Evolutionary conservation across 1,284 basidiomycete genomes (phyloP), one percentile per base, ranked within the genome.

Genomic region (Apiotrichum siamense): DNA sequence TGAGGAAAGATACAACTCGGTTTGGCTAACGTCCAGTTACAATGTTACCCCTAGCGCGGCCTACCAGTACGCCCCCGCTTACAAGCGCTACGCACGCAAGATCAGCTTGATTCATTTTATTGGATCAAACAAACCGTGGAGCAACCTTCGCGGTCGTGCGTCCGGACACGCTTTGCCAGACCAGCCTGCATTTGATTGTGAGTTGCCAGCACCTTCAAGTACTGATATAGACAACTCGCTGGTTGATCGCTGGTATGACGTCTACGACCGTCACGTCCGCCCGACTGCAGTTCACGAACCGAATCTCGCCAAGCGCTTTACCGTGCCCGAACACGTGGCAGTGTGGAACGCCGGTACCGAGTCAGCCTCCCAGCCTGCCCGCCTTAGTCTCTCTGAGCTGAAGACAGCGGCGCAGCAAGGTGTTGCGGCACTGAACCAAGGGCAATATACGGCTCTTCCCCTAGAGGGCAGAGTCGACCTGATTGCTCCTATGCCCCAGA

Each of bases 1-100:
- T 73, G 55, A 59, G 69, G 64, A 31, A 33, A n/a, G 2, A 23
- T 20, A 27, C 21, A 31, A 0, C 12, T 15, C 15, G 7, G 33
- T 39, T 6, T n/a, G 7, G 6, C 40, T 45, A 23, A 50, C 42
- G 26, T 29, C 15, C 59, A 71, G 75, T 1, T 98, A 96, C 77
- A 98, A 98, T 70, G 94, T 91, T 9, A 97, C 94, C 2, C 93
- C 93, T 11, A 91, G 90, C n/a, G 90, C 91, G 47, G 89, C 87
- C 47, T 98, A 98, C 77, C 94, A 89, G 84, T 97, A 96, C 75
- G 89, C 89, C 4, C 94, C 94, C 47, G 94, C 94, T 7, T 97
- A 96, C 72, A 85, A 86, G 66, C 86, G 91, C 37, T 97, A 88
- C 67, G 92, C 92, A 11, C 82, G 85, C 44, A 80, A 86, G 59